Base-by-base conservation (phyloP, 2,329 filamentous ascomycete genomes). In the Colletotrichum sp. region DNA sequence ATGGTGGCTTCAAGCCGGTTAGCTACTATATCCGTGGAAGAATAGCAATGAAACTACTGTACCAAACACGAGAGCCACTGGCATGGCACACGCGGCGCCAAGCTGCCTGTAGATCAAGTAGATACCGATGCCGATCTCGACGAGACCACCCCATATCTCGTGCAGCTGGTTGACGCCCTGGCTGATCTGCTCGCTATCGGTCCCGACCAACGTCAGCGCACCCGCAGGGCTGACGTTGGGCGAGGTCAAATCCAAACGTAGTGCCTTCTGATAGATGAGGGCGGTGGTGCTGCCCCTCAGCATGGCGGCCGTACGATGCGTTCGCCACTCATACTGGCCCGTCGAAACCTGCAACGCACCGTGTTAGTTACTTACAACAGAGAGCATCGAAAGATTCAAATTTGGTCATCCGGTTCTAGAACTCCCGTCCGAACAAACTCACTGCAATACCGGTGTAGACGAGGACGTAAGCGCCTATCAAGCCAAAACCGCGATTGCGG, bases 31-130 rank as follows among this genome's bases (percentile, higher is more conserved):
- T 34, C 28, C 16, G n/a, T 63, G 21, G 10, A 72, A 3, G 3
- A 32, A n/a, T 4, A 7, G 2, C 21, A 78, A 85, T 13, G 18
- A 3, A 78, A 2, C 6, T 16, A 34, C 49, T 12, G 87, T 81
- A 77, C 84, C 87, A 32, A 89, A 86, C 1, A 86, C 87, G 32
- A 90, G 77, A 4, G 79, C 86, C 13, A 90, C 83, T 55, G 89
- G 85, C 57, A 86, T 80, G 0, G 85, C 78, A 75, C 86, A 86
- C 2, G 85, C 86, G 85, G 87, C 78, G 66, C 81, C 80, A 5
- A 89, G 82, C 72, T 89, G 77, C 12, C 79, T 67, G 24, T 79
- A 77, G 16, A 83, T 77, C 7, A 83, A 74, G 59, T 79, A 82
- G 16, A 81, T 79, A 4, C 80, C 80, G 34, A 83, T 67, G 1